These are phyloP conservation scores for Colletotrichum karsti DNA, from an alignment of 2,329 filamentous ascomycete genomes.

Conservation along the genomic window DNA sequence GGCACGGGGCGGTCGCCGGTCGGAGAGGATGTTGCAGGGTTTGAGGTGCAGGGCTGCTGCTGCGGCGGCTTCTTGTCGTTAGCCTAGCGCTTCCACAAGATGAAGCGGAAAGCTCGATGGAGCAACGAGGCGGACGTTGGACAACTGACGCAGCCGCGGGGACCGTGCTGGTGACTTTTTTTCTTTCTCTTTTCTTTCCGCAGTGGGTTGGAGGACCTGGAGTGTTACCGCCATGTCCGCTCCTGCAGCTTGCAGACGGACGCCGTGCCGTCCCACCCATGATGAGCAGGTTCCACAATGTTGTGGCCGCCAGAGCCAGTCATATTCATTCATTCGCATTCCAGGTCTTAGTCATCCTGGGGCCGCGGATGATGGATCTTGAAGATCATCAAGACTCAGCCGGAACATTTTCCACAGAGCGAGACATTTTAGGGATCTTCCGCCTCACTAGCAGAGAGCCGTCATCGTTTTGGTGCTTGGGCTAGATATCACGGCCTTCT, in stretches of 20 bases:
- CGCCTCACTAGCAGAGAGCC: not conserved
- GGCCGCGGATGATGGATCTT: too few species aligned
- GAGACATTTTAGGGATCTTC: not conserved
- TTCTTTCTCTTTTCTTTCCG: too few species aligned
- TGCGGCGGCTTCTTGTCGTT: not conserved
- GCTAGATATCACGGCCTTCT: not conserved
- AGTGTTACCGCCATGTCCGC: not conserved
- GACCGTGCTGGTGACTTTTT: not conserved
- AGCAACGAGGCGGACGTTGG: not conserved
- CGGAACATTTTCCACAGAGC: not conserved
- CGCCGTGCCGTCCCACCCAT: not conserved
- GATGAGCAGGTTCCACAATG: too few species aligned
- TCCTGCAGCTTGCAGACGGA: not conserved
- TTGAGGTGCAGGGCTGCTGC: not conserved
- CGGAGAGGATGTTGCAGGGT: not conserved
- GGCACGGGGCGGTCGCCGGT: too few species aligned
- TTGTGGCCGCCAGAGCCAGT: too few species aligned
- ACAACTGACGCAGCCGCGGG: not conserved
- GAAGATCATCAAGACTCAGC: not conserved
- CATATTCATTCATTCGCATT: too few species aligned
- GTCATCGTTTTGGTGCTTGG: not conserved
- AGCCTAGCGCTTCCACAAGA: not conserved
- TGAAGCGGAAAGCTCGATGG: not conserved
- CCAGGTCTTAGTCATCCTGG: too few species aligned
- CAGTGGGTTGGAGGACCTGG: not conserved